Base-by-base conservation (phyloP, 352 stramenopile species). In the Pythium rhizo-oryzae region DNA sequence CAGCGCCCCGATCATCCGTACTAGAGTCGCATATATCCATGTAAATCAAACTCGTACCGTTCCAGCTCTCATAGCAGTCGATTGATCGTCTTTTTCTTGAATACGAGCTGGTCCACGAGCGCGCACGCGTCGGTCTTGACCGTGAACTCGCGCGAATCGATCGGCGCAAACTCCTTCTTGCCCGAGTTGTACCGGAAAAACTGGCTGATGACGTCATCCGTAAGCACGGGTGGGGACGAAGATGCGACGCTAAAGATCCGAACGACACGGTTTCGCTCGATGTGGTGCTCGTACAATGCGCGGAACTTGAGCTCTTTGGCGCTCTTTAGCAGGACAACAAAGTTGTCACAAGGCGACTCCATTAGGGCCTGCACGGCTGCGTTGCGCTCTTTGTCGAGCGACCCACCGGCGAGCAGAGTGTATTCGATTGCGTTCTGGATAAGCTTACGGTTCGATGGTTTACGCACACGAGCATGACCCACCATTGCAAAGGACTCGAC, bases 161-260 rank as follows among this genome's bases (percentile, higher is more conserved):
- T 81, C 0, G 85, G 60, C 11, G 82, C 49, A 23, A 94, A 93
- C 54, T 86, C 81, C 57, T 93, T 94, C 47, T 93, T 94, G 30
- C 83, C 85, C 13, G 85, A 92, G 54, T 90, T 94, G 76, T 94
- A 93, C 55, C 87, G 88, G 68, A 93, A 94, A 51, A 93, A 92
- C 70, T 92, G 85, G 12, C 75, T 78, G 33, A 93, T 82, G 15
- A 72, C 57, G 8, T 78, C 76, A 9, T 60, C 15, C 18, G 74
- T 71, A 25, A 87, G 79, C 13, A 72, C 52, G 18, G 62, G 62
- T 0, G 75, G 72, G 12, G 76, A 75, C 21, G 62, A 78, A 1
- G 49, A 75, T 0, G 70, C 60, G 21, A 86, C 39, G 8, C 78
- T 75, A 55, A 78, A 90, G 19, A 91, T 71, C n/a, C 75, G 67